These are phyloP conservation scores for Podila clonocystis DNA, from an alignment of 192 early-diverging fungal genomes.

Conservation along the genomic window DNA sequence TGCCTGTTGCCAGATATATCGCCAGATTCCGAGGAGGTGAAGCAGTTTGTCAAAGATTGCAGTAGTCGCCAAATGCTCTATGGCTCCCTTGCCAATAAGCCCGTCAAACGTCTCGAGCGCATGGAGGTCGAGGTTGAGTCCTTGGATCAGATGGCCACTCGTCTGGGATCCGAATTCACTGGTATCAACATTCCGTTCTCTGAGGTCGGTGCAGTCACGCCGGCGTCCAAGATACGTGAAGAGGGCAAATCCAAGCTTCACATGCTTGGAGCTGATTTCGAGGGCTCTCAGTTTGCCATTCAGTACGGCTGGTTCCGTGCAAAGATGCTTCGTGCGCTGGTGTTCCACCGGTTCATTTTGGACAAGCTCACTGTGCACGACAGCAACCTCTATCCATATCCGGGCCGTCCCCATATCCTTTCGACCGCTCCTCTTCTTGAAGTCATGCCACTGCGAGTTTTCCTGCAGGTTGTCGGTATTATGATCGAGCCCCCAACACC, in stretches of 20 bases:
- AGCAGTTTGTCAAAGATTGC: constrained; percentile 55
- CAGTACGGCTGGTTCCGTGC: constrained; percentile 54
- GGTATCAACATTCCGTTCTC: constrained; percentile 11
- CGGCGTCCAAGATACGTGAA: constrained; percentile 1
- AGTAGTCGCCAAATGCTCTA: constrained; percentile 48
- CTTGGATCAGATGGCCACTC: constrained; percentile 50
- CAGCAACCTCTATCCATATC: constrained; percentile 8
- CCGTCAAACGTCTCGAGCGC: constrained; percentile 16
- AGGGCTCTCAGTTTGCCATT: constrained; percentile 17
- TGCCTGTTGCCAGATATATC: constrained; percentile 56
- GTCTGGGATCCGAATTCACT: constrained; percentile 30
- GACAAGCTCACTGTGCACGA: constrained; percentile 23
- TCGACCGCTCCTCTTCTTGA: constrained; percentile 36
- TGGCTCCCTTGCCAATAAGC: constrained; percentile 31
- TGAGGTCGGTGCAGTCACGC: not conserved
- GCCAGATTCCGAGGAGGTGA: constrained; percentile 48
- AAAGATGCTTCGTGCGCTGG: constrained; percentile 58
- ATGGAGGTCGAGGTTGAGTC: constrained; percentile 51
- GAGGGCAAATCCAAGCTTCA: not conserved
- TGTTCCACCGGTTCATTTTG: constrained; percentile 52
- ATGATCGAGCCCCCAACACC: constrained; percentile 1
- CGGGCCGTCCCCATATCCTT: constrained; percentile 13
- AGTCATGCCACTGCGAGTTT: constrained; percentile 39
- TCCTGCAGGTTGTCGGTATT: constrained; percentile 48
- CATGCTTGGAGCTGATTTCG: constrained; percentile 8